Evolutionary conservation across 2,329 filamentous ascomycete genomes (phyloP), one percentile per base, ranked within the genome.

Genomic region (Penicillium sp.): DNA sequence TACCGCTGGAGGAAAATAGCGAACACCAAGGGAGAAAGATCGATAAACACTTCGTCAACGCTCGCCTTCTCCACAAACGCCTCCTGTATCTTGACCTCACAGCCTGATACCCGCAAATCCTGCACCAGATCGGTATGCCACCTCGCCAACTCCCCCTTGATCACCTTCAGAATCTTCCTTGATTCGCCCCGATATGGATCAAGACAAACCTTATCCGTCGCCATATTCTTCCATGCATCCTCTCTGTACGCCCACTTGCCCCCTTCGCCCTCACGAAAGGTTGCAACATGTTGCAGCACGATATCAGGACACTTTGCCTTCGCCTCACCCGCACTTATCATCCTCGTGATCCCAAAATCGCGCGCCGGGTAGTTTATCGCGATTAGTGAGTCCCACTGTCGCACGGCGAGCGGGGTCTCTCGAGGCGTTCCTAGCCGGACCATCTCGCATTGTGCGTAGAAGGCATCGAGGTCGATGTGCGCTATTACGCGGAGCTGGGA

Each of bases 381-480:
- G 73, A 99, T 99, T 26, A 99, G 84, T 8, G 91, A 92, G 77
- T 96, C 91, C 91, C 91, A 98, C 83, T 98, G 94, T 74, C 96
- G 93, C 21, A 99, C 95, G 0, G 93, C 95, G 26, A 99, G 85
- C 9, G 95, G 95, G 67, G 88, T 86, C 61, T 92, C 86, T 64
- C 91, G 88, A 15, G 90, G 82, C 11, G 91, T 81, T 13, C 88
- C 89, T 49, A 98, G 84, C 7, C 95, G 88, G 9, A 97, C 88
- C 85, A 93, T 96, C 79, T 99, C 95, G 74, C 93, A 97, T 81
- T 99, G 95, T 3, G 91, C 91, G 76, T 99, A 99, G 79, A 99
- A 99, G 45, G 94, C 94, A 85, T 99, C 95, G 63, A 99, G 88
- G 72, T 99, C 95, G 66, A 98, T 88, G 76, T 97, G 93, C 7